Evolutionary conservation across 495 filamentous ascomycete genomes (phyloP), one percentile per base, ranked within the genome.

Genomic region (Aspergillus coremiiformis): DNA sequence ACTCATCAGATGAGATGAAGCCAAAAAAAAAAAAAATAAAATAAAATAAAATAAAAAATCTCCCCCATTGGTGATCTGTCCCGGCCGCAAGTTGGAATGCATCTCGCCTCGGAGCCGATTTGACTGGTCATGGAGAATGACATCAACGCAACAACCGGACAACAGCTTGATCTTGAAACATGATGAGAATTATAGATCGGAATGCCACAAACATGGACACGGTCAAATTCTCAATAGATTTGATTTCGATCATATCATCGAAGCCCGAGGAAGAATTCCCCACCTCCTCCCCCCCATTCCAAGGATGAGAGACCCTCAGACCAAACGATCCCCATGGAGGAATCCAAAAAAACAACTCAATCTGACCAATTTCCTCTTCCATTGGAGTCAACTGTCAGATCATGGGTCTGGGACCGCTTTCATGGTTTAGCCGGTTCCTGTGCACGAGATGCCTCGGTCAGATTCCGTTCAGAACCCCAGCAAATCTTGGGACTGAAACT

Each of bases 351-450:
- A 37, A 42, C 51, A 50, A 56, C 49, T 35, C 55, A 4, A 37
- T 49, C 37, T n/a, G n/a, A n/a, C 39, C 43, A 56, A 56, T 54
- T 54, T 41, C 30, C 53, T 22, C 41, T 45, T 52, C 48, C 44
- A 63, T 63, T 63, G 19, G 47, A 56, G 59, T 63, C 60, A 54
- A 49, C 60, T 45, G 35, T 46, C 44, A 51, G 33, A 50, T 48
- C 42, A 46, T 46, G 47, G 47, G 51, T 45, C 48, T 26, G 30
- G 39, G 44, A 55, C 53, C 41, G 48, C 53, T 51, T 44, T 43
- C 37, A 39, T 5, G 17, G 21, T 14, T 24, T 35, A 8, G 14
- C 46, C 24, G 45, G 52, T 54, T 49, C 45, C 52, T 50, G 47
- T 45, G 47, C 53, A 55, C 48, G 45, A 55, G 46, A 53, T 53